phyloP scores from a whole-genome alignment of 2,329 filamentous ascomycete genomes.

The Alternaria atra region DNA sequence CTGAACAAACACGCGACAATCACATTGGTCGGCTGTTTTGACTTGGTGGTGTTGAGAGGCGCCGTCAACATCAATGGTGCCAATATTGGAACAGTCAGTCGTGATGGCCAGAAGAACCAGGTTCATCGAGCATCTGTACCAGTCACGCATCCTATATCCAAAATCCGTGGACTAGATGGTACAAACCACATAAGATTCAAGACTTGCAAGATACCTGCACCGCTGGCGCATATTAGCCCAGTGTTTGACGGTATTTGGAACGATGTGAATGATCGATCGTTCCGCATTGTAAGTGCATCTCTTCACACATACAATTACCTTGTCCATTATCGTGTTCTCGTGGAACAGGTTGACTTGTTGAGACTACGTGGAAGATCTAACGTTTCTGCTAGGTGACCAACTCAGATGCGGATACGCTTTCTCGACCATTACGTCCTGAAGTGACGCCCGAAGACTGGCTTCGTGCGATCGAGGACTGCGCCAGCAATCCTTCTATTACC shows the following conservation, averaged over 20 bases:
- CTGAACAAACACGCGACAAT: conserved; percentile 48
- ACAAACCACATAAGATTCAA: conserved; percentile 58
- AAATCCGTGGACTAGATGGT: conserved; percentile 67
- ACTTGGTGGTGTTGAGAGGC: conserved; percentile 68
- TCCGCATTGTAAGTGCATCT: conserved; percentile 24
- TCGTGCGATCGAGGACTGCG: conserved; percentile 53
- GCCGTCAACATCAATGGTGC: conserved; percentile 72
- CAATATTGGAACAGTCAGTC: conserved; percentile 60
- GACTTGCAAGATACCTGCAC: conserved; percentile 58
- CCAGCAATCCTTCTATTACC: conserved; percentile 53
- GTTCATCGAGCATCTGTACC: conserved; percentile 70
- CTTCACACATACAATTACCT: background rate
- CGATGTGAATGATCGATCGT: conserved; percentile 48
- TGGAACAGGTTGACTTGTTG: background rate
- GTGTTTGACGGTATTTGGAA: conserved; percentile 74
- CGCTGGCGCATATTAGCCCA: conserved; percentile 69
- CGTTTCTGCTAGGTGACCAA: conserved; percentile 33
- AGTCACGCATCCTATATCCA: conserved; percentile 73
- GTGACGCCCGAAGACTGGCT: conserved; percentile 69
- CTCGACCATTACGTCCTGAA: conserved; percentile 46
- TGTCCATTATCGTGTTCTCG: background rate
- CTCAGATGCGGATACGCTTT: conserved; percentile 37
- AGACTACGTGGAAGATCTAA: background rate
- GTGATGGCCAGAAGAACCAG: conserved; percentile 22
- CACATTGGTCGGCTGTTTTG: conserved; percentile 70